Percentiles rank a stretch among this genome's conserved stretches.
These are phyloP conservation scores for Raddia guianensis DNA, from an alignment of 176 grass and related monocot genomes.

Conservation along the genomic window DNA sequence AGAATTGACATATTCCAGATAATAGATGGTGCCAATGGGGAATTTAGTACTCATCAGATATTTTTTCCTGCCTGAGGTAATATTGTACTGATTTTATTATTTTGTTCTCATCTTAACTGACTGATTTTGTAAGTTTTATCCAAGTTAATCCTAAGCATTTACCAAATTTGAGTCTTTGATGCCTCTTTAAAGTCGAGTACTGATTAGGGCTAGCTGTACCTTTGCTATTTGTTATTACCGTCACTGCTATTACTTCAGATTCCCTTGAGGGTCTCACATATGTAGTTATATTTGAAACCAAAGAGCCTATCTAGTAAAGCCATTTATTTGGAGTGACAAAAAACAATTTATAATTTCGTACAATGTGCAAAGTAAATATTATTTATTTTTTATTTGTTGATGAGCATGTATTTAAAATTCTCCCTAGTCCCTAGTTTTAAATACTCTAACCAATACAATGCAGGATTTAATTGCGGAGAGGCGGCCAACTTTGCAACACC, in stretches of 20 bases:
- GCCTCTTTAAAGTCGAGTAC: background rate
- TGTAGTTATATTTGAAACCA: constrained; percentile 4
- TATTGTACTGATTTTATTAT: background rate
- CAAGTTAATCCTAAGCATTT: background rate
- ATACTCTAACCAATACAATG: constrained; percentile 30
- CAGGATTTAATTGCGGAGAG: constrained; percentile 98
- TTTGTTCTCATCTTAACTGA: background rate
- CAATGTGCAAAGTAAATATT: constrained; percentile 11
- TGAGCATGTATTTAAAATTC: background rate
- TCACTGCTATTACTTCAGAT: background rate
- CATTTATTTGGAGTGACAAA: constrained; percentile 1
- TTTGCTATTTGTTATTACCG: background rate
- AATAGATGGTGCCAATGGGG: background rate
- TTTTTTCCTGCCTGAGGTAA: background rate
- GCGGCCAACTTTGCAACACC: constrained; percentile 98
- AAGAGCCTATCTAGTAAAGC: constrained; percentile 9
- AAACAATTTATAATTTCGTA: background rate
- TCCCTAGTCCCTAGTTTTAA: background rate
- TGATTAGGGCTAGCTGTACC: background rate
- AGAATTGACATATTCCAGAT: background rate
- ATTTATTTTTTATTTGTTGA: constrained; percentile 13
- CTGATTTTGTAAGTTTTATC: background rate
- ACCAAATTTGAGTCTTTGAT: background rate
- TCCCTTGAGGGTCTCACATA: constrained; percentile 5
- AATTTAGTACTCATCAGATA: background rate